A percentile compares a stretch with the other conserved stretches of the same genome.
Evolutionary conservation across 2,329 filamentous ascomycete genomes (phyloP).

Genomic region (Didymella keratinophila): DNA sequence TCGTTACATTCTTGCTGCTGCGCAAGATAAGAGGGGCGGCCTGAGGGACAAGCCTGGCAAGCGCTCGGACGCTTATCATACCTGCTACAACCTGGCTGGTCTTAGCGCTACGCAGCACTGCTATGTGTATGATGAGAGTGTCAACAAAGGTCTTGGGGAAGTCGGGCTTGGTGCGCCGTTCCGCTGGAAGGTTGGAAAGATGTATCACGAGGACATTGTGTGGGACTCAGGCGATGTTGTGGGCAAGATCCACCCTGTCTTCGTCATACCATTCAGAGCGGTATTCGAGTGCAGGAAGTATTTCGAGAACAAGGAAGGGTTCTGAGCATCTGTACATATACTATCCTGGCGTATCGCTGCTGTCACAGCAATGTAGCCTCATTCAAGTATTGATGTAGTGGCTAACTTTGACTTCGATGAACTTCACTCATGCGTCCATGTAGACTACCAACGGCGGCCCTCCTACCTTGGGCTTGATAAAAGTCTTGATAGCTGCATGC

Average conservation of each 20-base stretch:
- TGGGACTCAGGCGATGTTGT: slow-evolving; percentile 77
- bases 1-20: slow-evolving; percentile 88
- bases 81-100: slow-evolving; percentile 88
- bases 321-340: slow-evolving; percentile 50
- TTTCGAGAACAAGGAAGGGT: slow-evolving; percentile 67
- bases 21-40: slow-evolving; percentile 81
- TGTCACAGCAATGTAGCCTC: background rate
- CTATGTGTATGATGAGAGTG: slow-evolving; percentile 57
- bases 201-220: slow-evolving; percentile 60
- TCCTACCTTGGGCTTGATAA: slow-evolving; percentile 38
- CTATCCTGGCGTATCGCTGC: background rate
- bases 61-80: slow-evolving; percentile 88
- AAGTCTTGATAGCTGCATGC: slow-evolving; percentile 60
- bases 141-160: slow-evolving; percentile 40
- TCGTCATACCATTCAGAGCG: slow-evolving; percentile 77
- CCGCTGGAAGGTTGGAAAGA: slow-evolving; percentile 55
- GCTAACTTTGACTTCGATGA: no score
- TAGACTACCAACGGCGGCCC: slow-evolving; percentile 41
- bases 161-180: slow-evolving; percentile 51
- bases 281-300: slow-evolving; percentile 71
- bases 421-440: slow-evolving; percentile 32
- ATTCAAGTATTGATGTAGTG: background rate
- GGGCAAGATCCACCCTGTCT: slow-evolving; percentile 79
- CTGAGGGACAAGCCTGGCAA: slow-evolving; percentile 93
- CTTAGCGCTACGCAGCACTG: slow-evolving; percentile 81